Percentiles rank a stretch among this genome's conserved stretches.
These are phyloP conservation scores for Chlorella ohadii DNA, from an alignment of 139 green algal species.

Conservation along the genomic window DNA sequence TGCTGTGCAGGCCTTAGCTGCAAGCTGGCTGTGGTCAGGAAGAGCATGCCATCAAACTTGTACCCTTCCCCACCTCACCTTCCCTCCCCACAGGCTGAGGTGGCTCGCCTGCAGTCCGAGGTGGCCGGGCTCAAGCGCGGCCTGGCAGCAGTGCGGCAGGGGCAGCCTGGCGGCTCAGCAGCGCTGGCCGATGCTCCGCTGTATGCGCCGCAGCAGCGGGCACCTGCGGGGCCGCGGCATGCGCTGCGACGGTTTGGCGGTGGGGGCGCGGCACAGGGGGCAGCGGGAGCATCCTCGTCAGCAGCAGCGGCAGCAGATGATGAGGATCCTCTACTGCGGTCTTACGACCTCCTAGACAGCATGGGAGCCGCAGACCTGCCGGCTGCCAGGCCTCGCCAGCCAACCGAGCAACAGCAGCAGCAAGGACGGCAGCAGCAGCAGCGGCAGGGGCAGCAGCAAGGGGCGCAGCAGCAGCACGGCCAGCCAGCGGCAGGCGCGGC, in stretches of 20 bases:
- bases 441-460: background rate
- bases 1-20: too few relatives aligned
- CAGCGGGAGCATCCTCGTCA: background rate
- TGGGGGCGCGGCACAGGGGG: background rate
- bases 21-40: too few relatives aligned
- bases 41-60: too few relatives aligned
- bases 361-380: slow-evolving; percentile 18
- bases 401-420: background rate
- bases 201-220: background rate
- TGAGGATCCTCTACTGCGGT: slow-evolving; percentile 3
- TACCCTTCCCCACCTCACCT: too few relatives aligned
- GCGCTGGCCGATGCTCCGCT: background rate
- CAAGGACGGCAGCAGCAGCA: slow-evolving; percentile 9
- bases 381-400: background rate
- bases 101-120: background rate
- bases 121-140: background rate
- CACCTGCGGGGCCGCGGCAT: background rate
- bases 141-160: slow-evolving; percentile 2
- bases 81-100: background rate
- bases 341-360: background rate
- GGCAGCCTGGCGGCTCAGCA: background rate
- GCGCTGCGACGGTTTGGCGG: background rate
- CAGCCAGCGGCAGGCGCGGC: background rate
- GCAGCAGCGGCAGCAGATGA: background rate
- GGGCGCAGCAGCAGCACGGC: background rate